A percentile compares a stretch with the other conserved stretches of the same genome.
These are phyloP conservation scores for Rhododendron henanense DNA, from an alignment of 148 eudicot species.

Conservation along the genomic window DNA sequence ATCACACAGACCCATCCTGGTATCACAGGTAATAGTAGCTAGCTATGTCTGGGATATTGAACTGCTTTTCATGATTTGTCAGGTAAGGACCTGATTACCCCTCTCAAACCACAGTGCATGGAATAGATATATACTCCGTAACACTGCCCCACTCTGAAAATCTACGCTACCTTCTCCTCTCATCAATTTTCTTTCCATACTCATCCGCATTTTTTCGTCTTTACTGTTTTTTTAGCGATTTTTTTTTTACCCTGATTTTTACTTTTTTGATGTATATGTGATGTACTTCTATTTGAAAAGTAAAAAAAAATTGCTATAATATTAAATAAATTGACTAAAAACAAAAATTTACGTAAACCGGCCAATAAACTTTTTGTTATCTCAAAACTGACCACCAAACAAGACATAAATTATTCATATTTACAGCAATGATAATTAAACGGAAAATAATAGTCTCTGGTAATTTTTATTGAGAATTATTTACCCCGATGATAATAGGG, in stretches of 20 bases:
- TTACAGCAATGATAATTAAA: background rate
- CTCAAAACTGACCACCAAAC: no score
- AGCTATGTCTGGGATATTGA: background rate
- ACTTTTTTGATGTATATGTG: no score
- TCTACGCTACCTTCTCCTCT: background rate
- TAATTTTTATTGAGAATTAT: no score
- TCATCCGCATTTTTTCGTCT: no score
- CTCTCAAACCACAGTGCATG: background rate
- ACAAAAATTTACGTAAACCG: no score
- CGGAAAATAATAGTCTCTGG: background rate
- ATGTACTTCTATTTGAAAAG: no score
- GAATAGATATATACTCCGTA: background rate
- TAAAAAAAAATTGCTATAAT: no score
- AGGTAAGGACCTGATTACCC: background rate
- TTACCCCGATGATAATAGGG: background rate
- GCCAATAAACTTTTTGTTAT: no score
- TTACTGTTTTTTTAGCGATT: no score
- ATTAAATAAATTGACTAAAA: no score
- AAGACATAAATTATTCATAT: background rate
- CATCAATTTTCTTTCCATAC: no score
- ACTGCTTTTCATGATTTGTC: slow-evolving; percentile 4
- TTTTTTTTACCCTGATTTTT: no score
- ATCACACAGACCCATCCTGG: background rate
- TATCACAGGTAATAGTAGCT: background rate
- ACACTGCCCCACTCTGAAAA: background rate